Evolutionary conservation across 2,329 filamentous ascomycete genomes (phyloP), one percentile per base, ranked within the genome.

Genomic region (Didymella keratinophila): DNA sequence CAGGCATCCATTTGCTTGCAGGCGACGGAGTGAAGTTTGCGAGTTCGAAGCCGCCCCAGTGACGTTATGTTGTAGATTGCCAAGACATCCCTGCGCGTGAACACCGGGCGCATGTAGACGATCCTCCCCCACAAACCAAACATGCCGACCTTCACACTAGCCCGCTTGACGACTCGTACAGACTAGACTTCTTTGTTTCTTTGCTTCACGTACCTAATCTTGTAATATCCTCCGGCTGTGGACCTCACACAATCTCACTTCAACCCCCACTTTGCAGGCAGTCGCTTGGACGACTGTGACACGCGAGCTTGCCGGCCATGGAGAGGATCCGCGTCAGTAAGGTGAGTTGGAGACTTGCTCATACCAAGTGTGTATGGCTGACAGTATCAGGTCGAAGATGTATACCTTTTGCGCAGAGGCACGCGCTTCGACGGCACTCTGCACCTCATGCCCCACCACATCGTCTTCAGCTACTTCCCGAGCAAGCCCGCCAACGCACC

Each of bases 381-480:
- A 70, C 52, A 45, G n/a, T 37, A 18, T 52, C 27, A 84, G 84
- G 83, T 88, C 68, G 85, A 90, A 61, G 81, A 87, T 76, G 86
- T 88, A 69, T 84, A 82, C 65, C 79, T 88, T 56, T 81, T 83
- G 68, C 81, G 84, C 58, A 82, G 82, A 70, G 85, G 85, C 58
- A 79, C 82, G 62, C 81, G 82, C 61, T 81, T 84, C 64, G 79
- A 81, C 61, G 86, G 87, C 64, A 85, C 83, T n/a, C 79, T 89
- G 52, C 84, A 87, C 70, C 78, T 89, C 55, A 86, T 84, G 68
- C 81, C 83, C 72, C 85, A 88, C 76, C 86, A 89, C 71, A 79
- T 89, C 52, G 86, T 88, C 69, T 89, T 89, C 78, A 84, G 81
- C 64, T 85, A 86, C 74, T 76, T 79, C 12, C 84, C 83, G 52